Evolutionary conservation across 2,329 filamentous ascomycete genomes (phyloP).

Genomic region (Juglanconis oblonga): DNA sequence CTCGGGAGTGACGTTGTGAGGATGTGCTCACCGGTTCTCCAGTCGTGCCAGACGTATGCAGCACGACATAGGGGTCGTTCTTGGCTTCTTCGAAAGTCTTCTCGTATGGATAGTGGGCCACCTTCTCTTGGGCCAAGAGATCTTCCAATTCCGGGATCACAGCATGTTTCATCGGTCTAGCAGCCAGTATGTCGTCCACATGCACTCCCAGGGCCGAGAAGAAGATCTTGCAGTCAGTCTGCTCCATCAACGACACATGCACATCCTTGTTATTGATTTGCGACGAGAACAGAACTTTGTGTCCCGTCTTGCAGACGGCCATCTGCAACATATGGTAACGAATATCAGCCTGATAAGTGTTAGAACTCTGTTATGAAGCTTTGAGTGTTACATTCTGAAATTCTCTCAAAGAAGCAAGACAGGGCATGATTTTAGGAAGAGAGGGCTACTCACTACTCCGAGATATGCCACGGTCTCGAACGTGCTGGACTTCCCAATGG

Average conservation of each 20-base stretch:
- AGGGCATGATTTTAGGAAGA: not conserved
- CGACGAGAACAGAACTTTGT: slow-evolving; percentile 23
- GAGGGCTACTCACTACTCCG: slow-evolving; percentile 2
- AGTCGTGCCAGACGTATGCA: slow-evolving; percentile 24
- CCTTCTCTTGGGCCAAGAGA: slow-evolving; percentile 9
- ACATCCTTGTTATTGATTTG: slow-evolving; percentile 21
- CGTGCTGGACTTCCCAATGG: slow-evolving; percentile 19
- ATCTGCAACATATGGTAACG: slow-evolving; percentile 25
- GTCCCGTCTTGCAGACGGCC: slow-evolving; percentile 24
- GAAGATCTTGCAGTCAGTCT: slow-evolving; percentile 20
- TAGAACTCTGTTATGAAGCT: not conserved
- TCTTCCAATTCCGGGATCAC: slow-evolving; percentile 20
- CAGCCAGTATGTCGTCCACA: slow-evolving; percentile 20
- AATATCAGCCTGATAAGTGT: slow-evolving; percentile 14
- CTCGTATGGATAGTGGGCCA: slow-evolving; percentile 20
- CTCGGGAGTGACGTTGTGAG: not conserved
- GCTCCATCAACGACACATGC: slow-evolving; percentile 22
- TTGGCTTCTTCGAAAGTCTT: slow-evolving; percentile 17
- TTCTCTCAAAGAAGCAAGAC: too few species aligned
- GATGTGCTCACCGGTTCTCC: slow-evolving; percentile 19
- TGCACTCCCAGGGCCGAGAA: slow-evolving; percentile 19
- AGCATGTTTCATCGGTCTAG: slow-evolving; percentile 17
- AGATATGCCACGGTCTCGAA: slow-evolving; percentile 23
- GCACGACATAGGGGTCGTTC: slow-evolving; percentile 18
- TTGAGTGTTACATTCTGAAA: not conserved